Percentiles rank a stretch among this genome's conserved stretches.
These are phyloP conservation scores for Pyrenula aspistea DNA, from an alignment of 495 filamentous ascomycete species.

Conservation along the genomic window DNA sequence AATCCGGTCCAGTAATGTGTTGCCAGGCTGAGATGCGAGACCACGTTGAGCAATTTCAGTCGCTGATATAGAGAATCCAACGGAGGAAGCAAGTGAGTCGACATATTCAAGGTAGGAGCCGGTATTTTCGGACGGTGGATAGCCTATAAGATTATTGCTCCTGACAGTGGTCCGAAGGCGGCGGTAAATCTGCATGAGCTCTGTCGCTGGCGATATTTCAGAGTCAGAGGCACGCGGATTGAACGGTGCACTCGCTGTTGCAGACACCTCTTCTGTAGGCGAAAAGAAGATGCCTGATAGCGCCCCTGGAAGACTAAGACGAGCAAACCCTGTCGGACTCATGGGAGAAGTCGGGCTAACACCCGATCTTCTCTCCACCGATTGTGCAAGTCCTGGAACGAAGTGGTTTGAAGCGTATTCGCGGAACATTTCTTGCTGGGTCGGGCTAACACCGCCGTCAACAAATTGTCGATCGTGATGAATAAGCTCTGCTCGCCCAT, in stretches of 20 bases:
- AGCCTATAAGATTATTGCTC: constrained; percentile 35
- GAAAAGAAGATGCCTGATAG: constrained; percentile 18
- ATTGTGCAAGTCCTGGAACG: constrained; percentile 19
- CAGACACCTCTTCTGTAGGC: constrained; percentile 18
- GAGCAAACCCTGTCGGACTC: constrained; percentile 31
- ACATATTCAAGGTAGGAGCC: constrained; percentile 45
- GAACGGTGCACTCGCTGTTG: constrained; percentile 1
- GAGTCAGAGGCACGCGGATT: constrained; percentile 18
- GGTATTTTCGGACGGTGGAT: constrained; percentile 22
- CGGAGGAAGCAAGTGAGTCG: constrained; percentile 57
- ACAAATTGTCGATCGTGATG: neutral
- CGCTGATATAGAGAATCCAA: constrained; percentile 82
- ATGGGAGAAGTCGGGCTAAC: constrained; percentile 9
- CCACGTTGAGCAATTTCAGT: constrained; percentile 90
- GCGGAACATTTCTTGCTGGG: constrained; percentile 45
- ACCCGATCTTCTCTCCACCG: neutral
- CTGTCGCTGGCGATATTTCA: constrained; percentile 40
- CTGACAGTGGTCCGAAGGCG: constrained; percentile 68
- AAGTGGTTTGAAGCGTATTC: constrained; percentile 50
- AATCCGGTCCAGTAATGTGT: constrained; percentile 73
- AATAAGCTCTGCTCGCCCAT: neutral
- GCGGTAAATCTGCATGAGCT: constrained; percentile 70
- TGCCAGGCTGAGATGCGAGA: constrained; percentile 59
- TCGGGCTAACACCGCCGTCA: neutral
- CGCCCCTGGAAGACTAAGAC: constrained; percentile 28